Conservation (phyloP, 2,329 filamentous ascomycete species). For the Phialemonium atrogriseum region DNA sequence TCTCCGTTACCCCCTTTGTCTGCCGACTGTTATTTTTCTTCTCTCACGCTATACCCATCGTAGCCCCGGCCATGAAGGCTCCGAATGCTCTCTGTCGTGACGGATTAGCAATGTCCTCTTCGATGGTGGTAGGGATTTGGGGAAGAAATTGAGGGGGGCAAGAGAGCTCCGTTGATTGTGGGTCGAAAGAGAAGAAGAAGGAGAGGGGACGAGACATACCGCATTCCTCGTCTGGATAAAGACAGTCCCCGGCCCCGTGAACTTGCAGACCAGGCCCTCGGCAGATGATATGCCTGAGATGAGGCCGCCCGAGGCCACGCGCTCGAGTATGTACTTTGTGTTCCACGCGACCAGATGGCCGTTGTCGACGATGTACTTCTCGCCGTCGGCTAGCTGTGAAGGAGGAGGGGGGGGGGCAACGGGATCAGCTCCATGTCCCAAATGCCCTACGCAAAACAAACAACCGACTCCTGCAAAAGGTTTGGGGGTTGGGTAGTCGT, state of each 20-base stretch:
- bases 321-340: constrained; percentile 84
- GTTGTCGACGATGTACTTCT: constrained; percentile 89
- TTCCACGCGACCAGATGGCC: constrained; percentile 96
- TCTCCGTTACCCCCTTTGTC: too few species aligned
- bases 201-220: constrained; percentile 30
- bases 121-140: too few species aligned
- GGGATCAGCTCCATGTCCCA: too few species aligned
- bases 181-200: constrained; percentile 1
- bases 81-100: constrained; percentile 3
- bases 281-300: constrained; percentile 77
- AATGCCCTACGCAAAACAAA: too few species aligned
- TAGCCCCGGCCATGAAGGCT: constrained; percentile 4
- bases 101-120: too few species aligned
- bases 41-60: background rate
- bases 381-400: constrained; percentile 57
- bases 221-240: constrained; percentile 91
- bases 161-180: too few species aligned
- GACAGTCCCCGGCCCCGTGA: constrained; percentile 82
- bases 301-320: constrained; percentile 82
- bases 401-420: too few species aligned
- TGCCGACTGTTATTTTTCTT: background rate
- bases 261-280: constrained; percentile 91
- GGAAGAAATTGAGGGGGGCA: too few species aligned
- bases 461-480: too few species aligned
- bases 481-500: too few species aligned